phyloP scores from a whole-genome alignment of 2,329 filamentous ascomycete genomes.

The Colletotrichum echinochloae region DNA sequence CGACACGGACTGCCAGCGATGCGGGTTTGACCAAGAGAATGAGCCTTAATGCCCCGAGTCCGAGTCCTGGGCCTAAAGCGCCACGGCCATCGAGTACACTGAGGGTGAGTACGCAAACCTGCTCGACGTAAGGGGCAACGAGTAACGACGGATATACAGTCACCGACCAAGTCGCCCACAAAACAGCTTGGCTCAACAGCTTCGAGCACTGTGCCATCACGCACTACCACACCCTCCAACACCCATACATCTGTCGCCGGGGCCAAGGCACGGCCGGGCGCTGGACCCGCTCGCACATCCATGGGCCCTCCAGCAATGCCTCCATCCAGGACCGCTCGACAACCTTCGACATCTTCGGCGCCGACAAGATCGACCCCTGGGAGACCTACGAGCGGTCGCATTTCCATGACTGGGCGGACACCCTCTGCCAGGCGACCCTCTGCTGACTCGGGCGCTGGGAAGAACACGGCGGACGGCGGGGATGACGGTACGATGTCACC shows the following conservation, averaged over 20 bases:
- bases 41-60: constrained; percentile 79
- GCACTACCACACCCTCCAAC: constrained; percentile 74
- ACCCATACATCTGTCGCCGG: constrained; percentile 58
- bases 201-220: constrained; percentile 69
- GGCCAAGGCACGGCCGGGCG: constrained; percentile 66
- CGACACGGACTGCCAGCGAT: constrained; percentile 60
- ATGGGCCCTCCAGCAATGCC: constrained; percentile 75
- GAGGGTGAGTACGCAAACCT: constrained; percentile 55
- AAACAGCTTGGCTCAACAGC: constrained; percentile 73
- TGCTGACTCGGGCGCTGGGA: constrained; percentile 59
- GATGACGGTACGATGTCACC: constrained; percentile 57
- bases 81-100: constrained; percentile 67
- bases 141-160: constrained; percentile 58
- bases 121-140: background rate
- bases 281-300: constrained; percentile 68
- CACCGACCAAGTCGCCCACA: constrained; percentile 82
- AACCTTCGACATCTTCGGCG: constrained; percentile 58
- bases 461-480: constrained; percentile 52
- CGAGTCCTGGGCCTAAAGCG: constrained; percentile 73
- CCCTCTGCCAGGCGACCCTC: constrained; percentile 59
- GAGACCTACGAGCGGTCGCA: constrained; percentile 56
- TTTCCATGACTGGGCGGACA: constrained; percentile 53
- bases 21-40: constrained; percentile 69
- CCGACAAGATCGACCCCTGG: constrained; percentile 45
- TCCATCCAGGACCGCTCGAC: constrained; percentile 56